Percentiles rank a stretch among this genome's conserved stretches.
Evolutionary conservation across 305 asterid species (phyloP).

Genomic region (Nicotiana rustica): DNA sequence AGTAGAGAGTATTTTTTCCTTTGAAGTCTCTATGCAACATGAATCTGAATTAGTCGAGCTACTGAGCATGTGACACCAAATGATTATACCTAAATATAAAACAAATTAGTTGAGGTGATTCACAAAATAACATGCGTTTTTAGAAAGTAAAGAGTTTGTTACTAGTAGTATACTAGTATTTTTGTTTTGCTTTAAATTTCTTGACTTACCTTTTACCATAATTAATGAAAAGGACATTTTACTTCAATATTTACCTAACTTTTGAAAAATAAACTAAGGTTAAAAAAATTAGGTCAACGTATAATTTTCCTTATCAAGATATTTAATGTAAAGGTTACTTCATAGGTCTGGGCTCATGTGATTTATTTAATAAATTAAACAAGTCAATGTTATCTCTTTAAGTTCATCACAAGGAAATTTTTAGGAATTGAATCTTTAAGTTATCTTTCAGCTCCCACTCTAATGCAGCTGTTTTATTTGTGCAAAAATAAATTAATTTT

Average conservation of each 20-base stretch:
- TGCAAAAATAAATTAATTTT: too few species aligned
- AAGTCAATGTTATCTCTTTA: not conserved
- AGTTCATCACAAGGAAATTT: not conserved
- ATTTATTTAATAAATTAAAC: not conserved
- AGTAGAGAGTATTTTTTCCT: too few species aligned
- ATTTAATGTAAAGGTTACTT: conserved; percentile 17
- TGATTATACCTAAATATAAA: too few species aligned
- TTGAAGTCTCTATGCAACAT: too few species aligned
- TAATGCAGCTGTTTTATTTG: not conserved
- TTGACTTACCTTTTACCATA: not conserved
- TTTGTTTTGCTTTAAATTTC: not conserved
- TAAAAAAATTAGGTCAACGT: conserved; percentile 18
- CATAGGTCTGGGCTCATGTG: not conserved
- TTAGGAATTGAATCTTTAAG: conserved; percentile 24
- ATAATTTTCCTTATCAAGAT: not conserved
- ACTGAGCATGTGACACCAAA: not conserved
- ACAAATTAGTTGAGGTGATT: not conserved
- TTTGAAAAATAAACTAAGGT: not conserved
- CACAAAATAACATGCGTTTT: not conserved
- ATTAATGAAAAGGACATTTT: not conserved
- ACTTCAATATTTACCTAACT: not conserved
- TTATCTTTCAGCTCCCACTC: not conserved
- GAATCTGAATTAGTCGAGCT: too few species aligned
- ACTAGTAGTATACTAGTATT: not conserved
- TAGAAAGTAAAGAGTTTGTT: not conserved